Evolutionary conservation across 202 grass and related monocot genomes (phyloP), one percentile per base, ranked within the genome.

Genomic region (Brachypodium distachyon): DNA sequence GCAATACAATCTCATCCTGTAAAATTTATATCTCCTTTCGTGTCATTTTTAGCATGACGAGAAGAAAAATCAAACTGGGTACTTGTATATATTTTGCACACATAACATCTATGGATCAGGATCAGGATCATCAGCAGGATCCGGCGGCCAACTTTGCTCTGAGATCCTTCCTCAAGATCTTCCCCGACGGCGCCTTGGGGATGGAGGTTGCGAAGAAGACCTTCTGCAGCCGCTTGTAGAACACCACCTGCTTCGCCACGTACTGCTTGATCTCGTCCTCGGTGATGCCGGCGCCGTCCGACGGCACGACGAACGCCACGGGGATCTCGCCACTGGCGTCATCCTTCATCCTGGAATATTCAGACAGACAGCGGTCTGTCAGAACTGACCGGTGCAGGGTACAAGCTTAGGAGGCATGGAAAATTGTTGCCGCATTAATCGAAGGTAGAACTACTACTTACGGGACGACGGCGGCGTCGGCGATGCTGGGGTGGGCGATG

Each of bases 241-340:
- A 86, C 44, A 90, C 88, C 34, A 90, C 87, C 84, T 91, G 84
- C 52, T 91, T 91, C 0, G 81, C 66, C 12, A 91, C 70, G 73
- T 82, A 87, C 77, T 87, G 81, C 67, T 91, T 91, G 77, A 91
- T 78, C 72, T 87, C 84, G 36, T 87, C 84, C 26, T 87, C 84
- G 17, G 72, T 78, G 67, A 84, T 85, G 8, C 44, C 77, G 7
- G 54, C 72, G 5, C 84, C 65, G 1, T 21, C 55, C 8, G 77
- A 84, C 28, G 7, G 13, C 51, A 92, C 86, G 16, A 92, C 77
- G 82, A 92, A 89, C 59, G 85, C 89, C 63, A 88, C 86, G 0
- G 86, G 89, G 27, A 89, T 65, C 89, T 92, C 86, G 32, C 86
- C 82, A 40, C 86, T 80, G 25, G 80, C 53, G 13, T 89, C 79